These are phyloP conservation scores for Globisporangium spinosum DNA, from an alignment of 352 stramenopile genomes.

Conservation along the genomic window DNA sequence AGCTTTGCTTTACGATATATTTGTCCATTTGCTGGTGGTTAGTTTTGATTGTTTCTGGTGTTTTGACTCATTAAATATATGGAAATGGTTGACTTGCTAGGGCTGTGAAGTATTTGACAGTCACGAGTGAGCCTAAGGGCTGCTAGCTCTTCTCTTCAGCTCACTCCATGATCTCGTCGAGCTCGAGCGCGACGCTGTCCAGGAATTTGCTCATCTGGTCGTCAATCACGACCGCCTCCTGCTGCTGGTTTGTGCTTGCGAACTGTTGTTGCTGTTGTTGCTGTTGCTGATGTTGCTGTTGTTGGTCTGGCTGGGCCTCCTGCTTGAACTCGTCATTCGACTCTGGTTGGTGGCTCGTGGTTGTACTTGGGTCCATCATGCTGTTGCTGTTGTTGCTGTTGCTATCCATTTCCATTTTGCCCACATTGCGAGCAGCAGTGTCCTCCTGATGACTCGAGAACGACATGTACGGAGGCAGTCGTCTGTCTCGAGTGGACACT, in stretches of 20 bases:
- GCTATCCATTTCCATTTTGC: not conserved
- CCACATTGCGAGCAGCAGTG: not conserved
- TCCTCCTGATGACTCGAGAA: not conserved
- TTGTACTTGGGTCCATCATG: not conserved
- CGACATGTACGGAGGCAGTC: not conserved
- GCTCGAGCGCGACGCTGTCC: constrained; percentile 74
- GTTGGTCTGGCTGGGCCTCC: not conserved
- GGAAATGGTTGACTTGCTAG: not conserved
- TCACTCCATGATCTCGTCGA: constrained; percentile 75
- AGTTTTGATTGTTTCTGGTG: not conserved
- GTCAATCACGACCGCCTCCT: constrained; percentile 27
- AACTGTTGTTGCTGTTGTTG: constrained; percentile 7
- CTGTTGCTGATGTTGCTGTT: not conserved
- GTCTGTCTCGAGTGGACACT: not conserved
- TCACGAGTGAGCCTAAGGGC: too few relatives aligned
- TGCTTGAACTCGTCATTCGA: not conserved
- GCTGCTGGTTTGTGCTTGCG: not conserved
- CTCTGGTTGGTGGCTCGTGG: not conserved
- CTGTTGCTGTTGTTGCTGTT: too few relatives aligned
- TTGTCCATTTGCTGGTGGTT: not conserved
- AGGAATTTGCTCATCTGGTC: constrained; percentile 83
- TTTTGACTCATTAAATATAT: not conserved
- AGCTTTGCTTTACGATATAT: not conserved
- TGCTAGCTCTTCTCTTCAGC: not conserved
- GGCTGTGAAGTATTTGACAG: too few relatives aligned